A percentile compares a stretch with the other conserved stretches of the same genome.
These are phyloP conservation scores for Platanthera guangdongensis DNA, from an alignment of 106 monocot species.

Conservation along the genomic window DNA sequence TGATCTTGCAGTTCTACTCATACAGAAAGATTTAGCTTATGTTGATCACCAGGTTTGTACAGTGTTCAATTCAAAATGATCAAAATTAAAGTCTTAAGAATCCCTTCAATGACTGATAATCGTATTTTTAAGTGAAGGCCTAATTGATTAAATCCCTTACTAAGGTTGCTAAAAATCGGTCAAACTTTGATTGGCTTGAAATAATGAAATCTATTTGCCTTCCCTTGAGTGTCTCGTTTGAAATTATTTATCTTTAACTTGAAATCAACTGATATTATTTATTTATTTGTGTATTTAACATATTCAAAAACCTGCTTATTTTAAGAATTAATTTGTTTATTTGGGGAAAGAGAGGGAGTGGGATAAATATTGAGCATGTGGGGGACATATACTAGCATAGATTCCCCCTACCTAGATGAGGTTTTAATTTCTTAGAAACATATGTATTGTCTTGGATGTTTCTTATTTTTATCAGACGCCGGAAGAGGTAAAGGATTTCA, in stretches of 20 bases:
- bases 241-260: too few species aligned
- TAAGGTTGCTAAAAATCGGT: background rate
- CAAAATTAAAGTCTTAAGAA: background rate
- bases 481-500: slow-evolving; percentile 89
- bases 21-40: slow-evolving; percentile 68
- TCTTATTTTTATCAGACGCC: slow-evolving; percentile 30
- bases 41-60: slow-evolving; percentile 95
- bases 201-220: too few species aligned
- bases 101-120: background rate
- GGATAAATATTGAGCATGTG: too few species aligned
- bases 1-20: slow-evolving; percentile 78
- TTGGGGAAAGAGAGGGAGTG: too few species aligned
- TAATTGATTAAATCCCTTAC: background rate
- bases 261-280: too few species aligned
- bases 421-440: background rate
- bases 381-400: background rate
- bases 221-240: too few species aligned
- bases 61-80: background rate
- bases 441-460: background rate
- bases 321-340: too few species aligned
- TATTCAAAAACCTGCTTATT: too few species aligned
- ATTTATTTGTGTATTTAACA: too few species aligned
- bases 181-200: too few species aligned
- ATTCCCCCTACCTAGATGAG: background rate
- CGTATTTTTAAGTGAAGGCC: background rate